Base-by-base conservation (phyloP, 805 yeast species). In the Lachancea waltii region DNA sequence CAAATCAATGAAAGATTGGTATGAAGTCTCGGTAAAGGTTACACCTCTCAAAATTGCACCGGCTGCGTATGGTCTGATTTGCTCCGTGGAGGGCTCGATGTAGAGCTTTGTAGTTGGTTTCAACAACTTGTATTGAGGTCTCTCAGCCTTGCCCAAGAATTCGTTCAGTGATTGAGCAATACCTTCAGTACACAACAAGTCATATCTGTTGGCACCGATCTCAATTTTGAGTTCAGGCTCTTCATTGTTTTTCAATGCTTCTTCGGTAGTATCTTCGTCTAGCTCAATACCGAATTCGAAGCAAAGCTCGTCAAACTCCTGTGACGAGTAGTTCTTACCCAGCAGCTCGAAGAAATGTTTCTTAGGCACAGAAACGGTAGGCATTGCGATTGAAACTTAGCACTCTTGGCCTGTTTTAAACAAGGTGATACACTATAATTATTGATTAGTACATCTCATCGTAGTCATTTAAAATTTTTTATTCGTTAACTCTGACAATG, bases 121-220 rank as follows among this genome's bases (percentile, higher is more conserved):
- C 28, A 72, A 64, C 43, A 84, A 68, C 36, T 66, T 75, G 70
- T 74, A 90, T 21, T 65, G 62, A 36, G 98, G 96, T 30, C 82
- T 69, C 33, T 65, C 58, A 5, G 62, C 52, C 43, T 75, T 77
- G 25, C 94, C 95, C 53, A 90, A 70, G 58, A 85, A 92, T 60
- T 89, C 94, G 56, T 87, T 87, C 58, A 92, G 70, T 1, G 97
- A 90, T 58, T 86, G 94, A 1, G 97, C 87, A 63, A 92, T 87
- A 58, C 99, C 99, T 67, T 92, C 99, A 52, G 87, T 83, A 70
- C 98, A 94, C 49, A 92, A 77, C 89, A 92, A 79, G 63, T 92
- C 99, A 59, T 92, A 94, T 72, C 99, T 83, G 68, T 92, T 92
- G 46, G 99, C 99, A 42, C 96, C 97, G 47, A 94, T 80, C 64